Conservation (phyloP, 1,284 basidiomycete species). For the Pseudozyma pruni region DNA sequence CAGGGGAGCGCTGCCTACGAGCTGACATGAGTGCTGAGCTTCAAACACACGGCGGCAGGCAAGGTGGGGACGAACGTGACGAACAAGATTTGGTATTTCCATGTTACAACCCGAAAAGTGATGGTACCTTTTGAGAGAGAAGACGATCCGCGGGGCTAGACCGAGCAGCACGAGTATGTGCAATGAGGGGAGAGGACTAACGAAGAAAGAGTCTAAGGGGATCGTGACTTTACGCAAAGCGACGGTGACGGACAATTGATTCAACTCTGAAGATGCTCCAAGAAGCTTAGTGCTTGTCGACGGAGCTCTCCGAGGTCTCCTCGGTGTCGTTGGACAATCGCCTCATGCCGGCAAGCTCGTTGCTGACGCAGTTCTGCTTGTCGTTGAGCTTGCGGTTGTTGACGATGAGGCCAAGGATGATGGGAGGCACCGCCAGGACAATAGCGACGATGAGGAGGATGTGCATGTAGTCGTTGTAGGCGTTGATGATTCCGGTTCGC, state of each 20-base stretch:
- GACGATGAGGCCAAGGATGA: slow-evolving; percentile 52
- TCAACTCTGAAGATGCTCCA: too few species aligned
- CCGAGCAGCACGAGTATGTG: too few species aligned
- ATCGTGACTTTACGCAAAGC: too few species aligned
- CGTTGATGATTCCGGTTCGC: slow-evolving; percentile 50
- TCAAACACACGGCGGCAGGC: not conserved
- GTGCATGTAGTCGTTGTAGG: slow-evolving; percentile 62
- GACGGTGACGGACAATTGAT: too few species aligned
- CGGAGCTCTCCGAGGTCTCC: slow-evolving; percentile 13
- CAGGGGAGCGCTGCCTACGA: too few species aligned
- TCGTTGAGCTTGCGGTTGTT: slow-evolving; percentile 58
- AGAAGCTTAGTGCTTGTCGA: slow-evolving; percentile 21
- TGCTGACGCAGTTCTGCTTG: slow-evolving; percentile 64
- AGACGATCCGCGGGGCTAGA: too few species aligned
- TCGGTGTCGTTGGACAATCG: slow-evolving; percentile 29
- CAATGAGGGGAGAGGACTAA: too few species aligned
- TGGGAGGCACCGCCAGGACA: slow-evolving; percentile 53
- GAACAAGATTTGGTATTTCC: too few species aligned
- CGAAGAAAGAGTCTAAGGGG: too few species aligned
- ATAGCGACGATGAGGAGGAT: slow-evolving; percentile 57
- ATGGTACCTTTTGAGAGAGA: too few species aligned
- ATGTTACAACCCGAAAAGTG: too few species aligned
- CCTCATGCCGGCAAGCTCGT: slow-evolving; percentile 59
- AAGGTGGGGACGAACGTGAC: not conserved
- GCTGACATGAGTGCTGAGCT: too few species aligned